These are phyloP conservation scores for Chrysopogon serrulatus DNA, from an alignment of 176 grass and related monocot genomes.

Conservation along the genomic window DNA sequence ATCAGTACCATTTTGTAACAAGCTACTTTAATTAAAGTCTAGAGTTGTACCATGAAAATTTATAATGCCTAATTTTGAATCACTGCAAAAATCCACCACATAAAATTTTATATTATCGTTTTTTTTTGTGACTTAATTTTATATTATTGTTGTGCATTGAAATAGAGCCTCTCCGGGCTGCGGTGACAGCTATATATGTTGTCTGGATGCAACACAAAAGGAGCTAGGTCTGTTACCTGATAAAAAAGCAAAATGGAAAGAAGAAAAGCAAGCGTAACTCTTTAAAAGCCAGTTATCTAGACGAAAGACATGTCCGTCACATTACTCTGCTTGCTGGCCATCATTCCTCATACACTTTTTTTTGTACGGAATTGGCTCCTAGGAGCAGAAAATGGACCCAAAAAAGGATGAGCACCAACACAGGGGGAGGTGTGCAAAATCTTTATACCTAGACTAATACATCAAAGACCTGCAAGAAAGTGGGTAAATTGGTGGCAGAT, in stretches of 20 bases:
- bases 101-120: background rate
- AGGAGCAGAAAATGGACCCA: constrained; percentile 27
- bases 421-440: background rate
- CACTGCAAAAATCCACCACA: background rate
- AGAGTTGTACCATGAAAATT: background rate
- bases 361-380: constrained; percentile 47
- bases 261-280: background rate
- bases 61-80: background rate
- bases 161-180: background rate
- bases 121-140: no score
- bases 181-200: background rate
- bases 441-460: constrained; percentile 26
- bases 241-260: background rate
- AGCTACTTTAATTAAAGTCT: background rate
- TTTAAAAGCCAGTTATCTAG: constrained; percentile 1
- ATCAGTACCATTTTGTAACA: background rate
- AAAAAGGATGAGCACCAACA: background rate
- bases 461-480: constrained; percentile 44
- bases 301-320: constrained; percentile 1
- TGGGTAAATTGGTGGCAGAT: constrained; percentile 53
- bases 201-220: background rate
- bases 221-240: background rate
- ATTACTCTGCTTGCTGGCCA: constrained; percentile 33
- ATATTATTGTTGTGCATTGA: background rate
- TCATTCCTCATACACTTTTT: constrained; percentile 33